Conservation (phyloP, 371 early-diverging fungal species). For the Mucor indicus region DNA sequence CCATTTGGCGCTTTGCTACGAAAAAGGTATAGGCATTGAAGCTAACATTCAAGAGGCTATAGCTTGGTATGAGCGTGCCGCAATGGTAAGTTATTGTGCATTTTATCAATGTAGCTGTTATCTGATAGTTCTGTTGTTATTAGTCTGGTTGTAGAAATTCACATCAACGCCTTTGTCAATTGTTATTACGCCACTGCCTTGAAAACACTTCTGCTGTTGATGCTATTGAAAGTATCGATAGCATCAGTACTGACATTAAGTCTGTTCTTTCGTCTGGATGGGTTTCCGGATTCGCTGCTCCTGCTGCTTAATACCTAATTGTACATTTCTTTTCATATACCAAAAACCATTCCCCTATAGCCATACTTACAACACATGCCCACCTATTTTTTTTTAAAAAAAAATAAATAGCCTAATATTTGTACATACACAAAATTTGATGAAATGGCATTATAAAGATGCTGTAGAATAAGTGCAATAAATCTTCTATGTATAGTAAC, state of each 20-base stretch:
- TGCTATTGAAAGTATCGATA: constrained; percentile 7
- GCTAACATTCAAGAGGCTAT: constrained; percentile 56
- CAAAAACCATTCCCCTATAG: too few species aligned
- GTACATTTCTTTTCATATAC: not conserved
- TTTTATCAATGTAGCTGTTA: constrained; percentile 24
- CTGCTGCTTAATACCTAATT: constrained; percentile 17
- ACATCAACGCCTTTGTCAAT: constrained; percentile 41
- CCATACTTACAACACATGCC: too few species aligned
- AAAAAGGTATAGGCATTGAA: constrained; percentile 65
- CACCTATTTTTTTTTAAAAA: too few species aligned
- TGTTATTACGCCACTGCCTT: constrained; percentile 42
- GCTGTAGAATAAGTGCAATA: too few species aligned
- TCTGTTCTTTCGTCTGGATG: constrained; percentile 9
- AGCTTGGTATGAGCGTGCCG: constrained; percentile 71
- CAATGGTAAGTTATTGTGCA: constrained; percentile 25
- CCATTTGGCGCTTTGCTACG: constrained; percentile 61
- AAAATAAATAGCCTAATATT: too few species aligned
- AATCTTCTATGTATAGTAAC: too few species aligned
- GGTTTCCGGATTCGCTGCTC: constrained; percentile 23
- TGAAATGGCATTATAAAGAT: too few species aligned
- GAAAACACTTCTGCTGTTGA: constrained; percentile 17
- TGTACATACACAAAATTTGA: too few species aligned
- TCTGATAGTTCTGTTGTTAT: constrained; percentile 50
- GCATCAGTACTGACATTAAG: not conserved
- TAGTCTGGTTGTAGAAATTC: constrained; percentile 48